Evolutionary conservation across 1,139 yeast species (phyloP).

Genomic region (Hansenula sp.): DNA sequence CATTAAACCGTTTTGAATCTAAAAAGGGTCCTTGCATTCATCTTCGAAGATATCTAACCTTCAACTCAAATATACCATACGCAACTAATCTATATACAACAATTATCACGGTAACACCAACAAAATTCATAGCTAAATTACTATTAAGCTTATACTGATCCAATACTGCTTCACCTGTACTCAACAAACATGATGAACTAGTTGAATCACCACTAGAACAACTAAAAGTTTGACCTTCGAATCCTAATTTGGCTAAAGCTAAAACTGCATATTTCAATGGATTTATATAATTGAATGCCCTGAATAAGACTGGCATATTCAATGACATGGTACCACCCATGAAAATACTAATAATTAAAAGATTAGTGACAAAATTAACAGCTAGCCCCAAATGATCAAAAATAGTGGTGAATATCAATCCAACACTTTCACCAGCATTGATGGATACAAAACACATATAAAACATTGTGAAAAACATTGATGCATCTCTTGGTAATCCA

Average conservation of each 20-base stretch:
- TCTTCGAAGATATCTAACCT: constrained; percentile 1
- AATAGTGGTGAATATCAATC: constrained; percentile 71
- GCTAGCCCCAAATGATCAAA: constrained; percentile 79
- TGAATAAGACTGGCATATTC: constrained; percentile 63
- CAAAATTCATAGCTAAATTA: constrained; percentile 30
- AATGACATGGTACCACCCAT: constrained; percentile 89
- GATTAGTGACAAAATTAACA: constrained; percentile 59
- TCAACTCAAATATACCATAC: constrained; percentile 12
- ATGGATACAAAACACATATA: constrained; percentile 51
- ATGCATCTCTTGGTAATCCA: constrained; percentile 68
- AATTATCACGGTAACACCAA: constrained; percentile 32
- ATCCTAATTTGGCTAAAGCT: constrained; percentile 43
- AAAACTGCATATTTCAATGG: constrained; percentile 73
- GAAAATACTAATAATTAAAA: constrained; percentile 64
- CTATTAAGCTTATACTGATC: constrained; percentile 36
- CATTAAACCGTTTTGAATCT: background rate
- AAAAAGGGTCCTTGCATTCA: background rate
- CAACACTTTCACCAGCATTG: constrained; percentile 80
- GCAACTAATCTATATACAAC: constrained; percentile 35
- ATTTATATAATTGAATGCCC: constrained; percentile 65
- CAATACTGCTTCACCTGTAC: constrained; percentile 46
- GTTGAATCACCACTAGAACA: constrained; percentile 27
- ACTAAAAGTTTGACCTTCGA: constrained; percentile 35
- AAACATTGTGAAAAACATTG: constrained; percentile 63
- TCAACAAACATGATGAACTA: constrained; percentile 33